Evolutionary conservation across 2,329 filamentous ascomycete species (phyloP).

Genomic region (Cladosporium sp.): DNA sequence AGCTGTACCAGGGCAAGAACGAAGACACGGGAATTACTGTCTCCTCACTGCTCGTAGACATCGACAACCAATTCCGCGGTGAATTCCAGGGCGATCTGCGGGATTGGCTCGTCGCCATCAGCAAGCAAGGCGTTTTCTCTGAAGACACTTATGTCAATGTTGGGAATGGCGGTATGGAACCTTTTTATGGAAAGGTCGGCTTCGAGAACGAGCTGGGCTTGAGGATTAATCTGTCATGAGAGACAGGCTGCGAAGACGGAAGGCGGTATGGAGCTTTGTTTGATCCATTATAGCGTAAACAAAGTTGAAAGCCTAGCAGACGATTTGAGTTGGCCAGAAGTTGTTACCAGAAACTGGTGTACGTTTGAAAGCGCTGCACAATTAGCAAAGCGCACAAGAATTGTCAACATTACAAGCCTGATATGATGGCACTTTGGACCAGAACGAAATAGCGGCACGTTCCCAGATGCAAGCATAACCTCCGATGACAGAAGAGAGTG

Average conservation of each 20-base stretch:
- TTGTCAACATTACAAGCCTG: no score
- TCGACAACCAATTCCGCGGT: constrained; percentile 42
- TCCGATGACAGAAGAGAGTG: neutral
- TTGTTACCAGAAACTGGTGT: no score
- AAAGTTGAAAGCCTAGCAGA: no score
- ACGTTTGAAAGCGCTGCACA: no score
- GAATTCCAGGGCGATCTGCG: constrained; percentile 44
- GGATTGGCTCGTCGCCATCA: constrained; percentile 44
- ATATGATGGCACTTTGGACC: no score
- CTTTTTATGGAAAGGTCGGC: constrained; percentile 25
- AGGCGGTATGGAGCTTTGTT: no score
- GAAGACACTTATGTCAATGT: constrained; percentile 45
- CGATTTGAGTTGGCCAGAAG: no score
- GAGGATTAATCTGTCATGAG: constrained; percentile 17
- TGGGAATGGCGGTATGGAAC: constrained; percentile 42
- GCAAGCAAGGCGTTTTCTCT: constrained; percentile 40
- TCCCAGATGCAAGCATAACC: neutral
- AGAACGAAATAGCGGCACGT: no score
- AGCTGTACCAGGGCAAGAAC: constrained; percentile 46
- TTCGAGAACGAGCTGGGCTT: constrained; percentile 24
- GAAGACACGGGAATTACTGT: constrained; percentile 47
- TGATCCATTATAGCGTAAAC: no score
- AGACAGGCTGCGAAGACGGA: no score
- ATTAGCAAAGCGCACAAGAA: no score
- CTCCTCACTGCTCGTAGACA: constrained; percentile 37